These are phyloP conservation scores for Botrytis paeoniae DNA, from an alignment of 2,329 filamentous ascomycete species.

Conservation along the genomic window DNA sequence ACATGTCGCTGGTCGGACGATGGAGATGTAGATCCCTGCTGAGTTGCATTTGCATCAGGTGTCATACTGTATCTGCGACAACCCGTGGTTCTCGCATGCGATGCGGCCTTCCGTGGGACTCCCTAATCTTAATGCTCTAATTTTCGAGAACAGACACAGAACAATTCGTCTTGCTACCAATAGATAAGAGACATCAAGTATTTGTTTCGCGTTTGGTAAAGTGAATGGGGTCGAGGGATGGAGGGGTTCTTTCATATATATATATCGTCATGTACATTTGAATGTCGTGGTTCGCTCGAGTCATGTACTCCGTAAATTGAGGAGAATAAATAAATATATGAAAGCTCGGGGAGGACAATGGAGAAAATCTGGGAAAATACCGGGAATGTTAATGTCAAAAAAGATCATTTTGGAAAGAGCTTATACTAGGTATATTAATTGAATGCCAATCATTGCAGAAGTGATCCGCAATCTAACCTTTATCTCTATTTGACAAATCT, in stretches of 20 bases:
- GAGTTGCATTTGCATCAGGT: constrained; percentile 19
- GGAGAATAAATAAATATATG: background rate
- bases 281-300: background rate
- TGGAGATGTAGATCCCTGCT: constrained; percentile 9
- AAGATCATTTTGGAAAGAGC: background rate
- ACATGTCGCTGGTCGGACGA: background rate
- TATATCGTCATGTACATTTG: constrained; percentile 5
- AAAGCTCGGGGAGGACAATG: background rate
- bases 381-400: background rate
- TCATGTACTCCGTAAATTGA: constrained; percentile 11
- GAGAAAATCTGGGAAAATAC: constrained; percentile 1
- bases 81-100: constrained; percentile 25
- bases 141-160: background rate
- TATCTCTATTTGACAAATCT: background rate
- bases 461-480: background rate
- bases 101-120: constrained; percentile 16
- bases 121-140: background rate
- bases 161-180: background rate
- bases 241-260: constrained; percentile 3
- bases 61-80: constrained; percentile 28
- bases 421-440: background rate
- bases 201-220: background rate
- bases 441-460: background rate
- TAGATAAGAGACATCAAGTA: constrained; percentile 5
- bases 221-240: background rate